Conservation (phyloP, 1,284 basidiomycete species). For the Moniliophthora roreri region DNA sequence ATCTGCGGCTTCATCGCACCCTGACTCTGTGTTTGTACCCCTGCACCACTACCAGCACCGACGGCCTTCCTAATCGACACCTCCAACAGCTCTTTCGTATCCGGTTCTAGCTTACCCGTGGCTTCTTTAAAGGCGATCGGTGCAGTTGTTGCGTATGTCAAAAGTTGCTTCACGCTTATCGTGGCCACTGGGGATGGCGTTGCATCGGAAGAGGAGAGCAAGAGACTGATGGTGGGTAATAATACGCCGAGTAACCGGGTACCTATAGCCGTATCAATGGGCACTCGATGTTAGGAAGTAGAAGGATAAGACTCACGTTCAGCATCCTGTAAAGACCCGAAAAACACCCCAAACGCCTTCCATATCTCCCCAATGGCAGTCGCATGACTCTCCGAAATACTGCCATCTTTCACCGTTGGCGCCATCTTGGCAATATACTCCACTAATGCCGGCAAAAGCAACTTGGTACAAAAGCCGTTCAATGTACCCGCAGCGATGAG, state of each 20-base stretch:
- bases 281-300: conserved; percentile 1
- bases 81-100: conserved; percentile 70
- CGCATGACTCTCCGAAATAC: conserved; percentile 53
- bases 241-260: conserved; percentile 74
- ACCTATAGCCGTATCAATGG: conserved; percentile 37
- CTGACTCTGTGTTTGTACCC: conserved; percentile 33
- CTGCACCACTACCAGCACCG: conserved; percentile 36
- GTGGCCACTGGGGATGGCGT: conserved; percentile 52
- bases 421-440: conserved; percentile 75
- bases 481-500: conserved; percentile 67
- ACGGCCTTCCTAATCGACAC: conserved; percentile 77
- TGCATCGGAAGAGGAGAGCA: conserved; percentile 60
- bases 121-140: conserved; percentile 88
- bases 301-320: conserved; percentile 52
- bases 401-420: conserved; percentile 53
- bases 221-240: conserved; percentile 75
- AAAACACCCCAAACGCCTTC: conserved; percentile 76
- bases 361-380: conserved; percentile 76
- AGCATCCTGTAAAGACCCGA: conserved; percentile 56
- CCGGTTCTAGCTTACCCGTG: conserved; percentile 65
- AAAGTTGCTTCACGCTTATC: conserved; percentile 71
- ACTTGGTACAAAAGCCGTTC: conserved; percentile 72
- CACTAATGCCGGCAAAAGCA: conserved; percentile 80
- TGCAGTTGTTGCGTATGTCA: conserved; percentile 74
- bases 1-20: conserved; percentile 69